These are phyloP conservation scores for Boletus eberwhitei DNA, from an alignment of 768 basidiomycete genomes.

Conservation along the genomic window DNA sequence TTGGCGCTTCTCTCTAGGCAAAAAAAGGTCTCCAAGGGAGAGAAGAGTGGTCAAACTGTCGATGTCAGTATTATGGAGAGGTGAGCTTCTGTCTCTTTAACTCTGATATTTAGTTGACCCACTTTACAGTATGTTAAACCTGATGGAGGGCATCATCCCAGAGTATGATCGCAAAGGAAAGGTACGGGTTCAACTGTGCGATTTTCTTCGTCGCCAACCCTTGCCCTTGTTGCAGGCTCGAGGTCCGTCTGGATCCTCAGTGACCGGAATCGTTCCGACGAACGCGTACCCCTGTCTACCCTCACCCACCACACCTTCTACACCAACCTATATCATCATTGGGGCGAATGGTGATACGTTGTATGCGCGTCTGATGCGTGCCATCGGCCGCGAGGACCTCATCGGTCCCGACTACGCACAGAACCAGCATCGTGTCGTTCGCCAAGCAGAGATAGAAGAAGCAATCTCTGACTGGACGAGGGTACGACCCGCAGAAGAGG, in stretches of 20 bases:
- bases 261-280: conserved; percentile 73
- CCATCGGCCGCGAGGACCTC: conserved; percentile 58
- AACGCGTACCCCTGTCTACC: conserved; percentile 70
- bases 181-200: conserved; percentile 30
- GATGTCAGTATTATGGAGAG: conserved; percentile 77
- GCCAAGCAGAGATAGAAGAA: conserved; percentile 51
- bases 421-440: conserved; percentile 41
- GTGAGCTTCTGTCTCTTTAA: conserved; percentile 25
- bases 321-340: conserved; percentile 61
- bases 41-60: conserved; percentile 48
- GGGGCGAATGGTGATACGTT: conserved; percentile 71
- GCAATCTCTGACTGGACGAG: conserved; percentile 63
- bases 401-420: conserved; percentile 48
- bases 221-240: conserved; percentile 43
- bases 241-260: conserved; percentile 70
- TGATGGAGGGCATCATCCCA: conserved; percentile 76
- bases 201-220: neutral
- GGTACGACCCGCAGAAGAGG: conserved; percentile 48
- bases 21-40: conserved; percentile 29
- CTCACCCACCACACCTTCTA: conserved; percentile 34
- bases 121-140: conserved; percentile 58
- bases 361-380: conserved; percentile 63
- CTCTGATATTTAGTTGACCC: neutral
- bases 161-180: conserved; percentile 72
- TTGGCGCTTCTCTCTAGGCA: conserved; percentile 55